Base-by-base conservation (phyloP, 345 rosid genomes). In the Euclidium syriacum region DNA sequence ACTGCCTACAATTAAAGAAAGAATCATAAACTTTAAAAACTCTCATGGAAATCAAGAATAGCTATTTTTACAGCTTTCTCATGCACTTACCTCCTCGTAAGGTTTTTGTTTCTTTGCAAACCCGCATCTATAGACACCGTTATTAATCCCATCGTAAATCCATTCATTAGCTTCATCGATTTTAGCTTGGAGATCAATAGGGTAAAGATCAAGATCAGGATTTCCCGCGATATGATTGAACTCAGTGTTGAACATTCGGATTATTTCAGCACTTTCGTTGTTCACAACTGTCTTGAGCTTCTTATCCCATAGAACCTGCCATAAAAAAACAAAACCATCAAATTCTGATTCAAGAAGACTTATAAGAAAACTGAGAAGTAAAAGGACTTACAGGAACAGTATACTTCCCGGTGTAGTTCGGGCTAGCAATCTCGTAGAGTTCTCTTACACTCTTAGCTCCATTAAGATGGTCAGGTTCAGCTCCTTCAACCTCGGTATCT, bases 351-450 rank as follows among this genome's bases (percentile, higher is more conserved):
- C n/a, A 9, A 50, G 35, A 69, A 54, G 62, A 52, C 15, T 54
- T 30, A 22, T 8, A 40, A 17, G 19, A 35, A 14, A 42, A 27
- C 20, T 23, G 30, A 58, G 30, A 22, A 65, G 30, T 12, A 53
- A 42, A 22, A 15, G 12, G 35, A 83, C 98, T 64, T 82, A 88
- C 98, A 52, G 96, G 98, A 67, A 88, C 95, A 0, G 95, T 83
- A 75, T 77, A 92, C 73, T 86, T 92, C 38, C 91, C 95, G 4
- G 79, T 27, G 73, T 91, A 88, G 43, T 82, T 86, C 1, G 88
- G 58, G 61, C 89, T 83, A 39, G 96, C 95, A 53, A 88, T 82
- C 70, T 86, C 95, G 22, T 88, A 92, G 27, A 92, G 82, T 22
- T 79, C 88, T 69, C 96, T 83, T 54, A 82, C 67, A 65, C 78